Conservation (phyloP, 1,139 yeast species). For the Debaryomyces nepalensis region DNA sequence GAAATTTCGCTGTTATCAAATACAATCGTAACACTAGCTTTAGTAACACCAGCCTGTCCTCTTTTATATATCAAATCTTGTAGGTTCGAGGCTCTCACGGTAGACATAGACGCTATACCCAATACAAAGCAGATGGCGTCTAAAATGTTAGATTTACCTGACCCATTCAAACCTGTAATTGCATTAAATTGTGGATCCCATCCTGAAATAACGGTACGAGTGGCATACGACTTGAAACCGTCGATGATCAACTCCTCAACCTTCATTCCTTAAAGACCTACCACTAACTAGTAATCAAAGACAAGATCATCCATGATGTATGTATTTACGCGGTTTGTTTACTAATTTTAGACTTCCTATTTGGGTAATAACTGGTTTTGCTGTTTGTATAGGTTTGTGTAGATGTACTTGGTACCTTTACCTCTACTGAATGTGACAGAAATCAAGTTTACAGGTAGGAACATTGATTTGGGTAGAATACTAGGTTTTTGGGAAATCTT, state of each 20-base stretch:
- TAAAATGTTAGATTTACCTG: slow-evolving; percentile 92
- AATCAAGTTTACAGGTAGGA: no score
- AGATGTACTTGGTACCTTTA: no score
- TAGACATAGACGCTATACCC: slow-evolving; percentile 92
- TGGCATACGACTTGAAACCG: slow-evolving; percentile 97
- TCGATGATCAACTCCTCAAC: slow-evolving; percentile 95
- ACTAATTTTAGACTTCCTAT: slow-evolving; percentile 14
- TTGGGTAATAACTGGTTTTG: slow-evolving; percentile 6
- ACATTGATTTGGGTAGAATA: no score
- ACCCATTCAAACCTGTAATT: slow-evolving; percentile 95
- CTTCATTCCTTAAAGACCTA: slow-evolving; percentile 55
- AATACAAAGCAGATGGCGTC: slow-evolving; percentile 98
- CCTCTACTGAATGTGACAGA: no score
- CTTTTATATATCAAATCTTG: slow-evolving; percentile 95
- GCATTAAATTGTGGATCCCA: slow-evolving; percentile 99
- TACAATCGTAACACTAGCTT: slow-evolving; percentile 94
- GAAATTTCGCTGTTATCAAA: slow-evolving; percentile 81
- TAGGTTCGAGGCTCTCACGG: slow-evolving; percentile 89
- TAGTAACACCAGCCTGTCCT: slow-evolving; percentile 98
- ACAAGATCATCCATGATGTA: slow-evolving; percentile 2
- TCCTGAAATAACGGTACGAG: slow-evolving; percentile 91
- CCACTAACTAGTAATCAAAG: neutral
- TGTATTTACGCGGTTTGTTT: slow-evolving; percentile 13
- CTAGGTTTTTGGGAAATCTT: no score
- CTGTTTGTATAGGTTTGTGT: neutral